Conservation (phyloP, 805 yeast species). For the Vanderwaltozyma tropicalis region DNA sequence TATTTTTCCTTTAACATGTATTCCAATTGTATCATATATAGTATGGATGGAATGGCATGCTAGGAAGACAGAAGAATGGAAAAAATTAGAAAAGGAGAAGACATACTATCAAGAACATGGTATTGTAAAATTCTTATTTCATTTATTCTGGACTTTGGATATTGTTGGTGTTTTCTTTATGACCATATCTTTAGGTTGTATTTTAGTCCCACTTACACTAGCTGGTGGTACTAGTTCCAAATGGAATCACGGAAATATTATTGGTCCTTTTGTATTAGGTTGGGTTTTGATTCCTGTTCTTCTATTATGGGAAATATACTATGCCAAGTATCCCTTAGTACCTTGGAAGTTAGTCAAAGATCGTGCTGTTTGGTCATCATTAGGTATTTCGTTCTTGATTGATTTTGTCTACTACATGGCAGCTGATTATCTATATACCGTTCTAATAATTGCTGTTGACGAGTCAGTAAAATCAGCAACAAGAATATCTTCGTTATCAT, state of each 20-base stretch:
- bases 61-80: slow-evolving; percentile 42
- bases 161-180: slow-evolving; percentile 49
- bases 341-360: slow-evolving; percentile 52
- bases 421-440: slow-evolving; percentile 57
- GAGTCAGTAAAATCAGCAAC: slow-evolving; percentile 53
- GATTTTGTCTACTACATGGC: slow-evolving; percentile 61
- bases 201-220: slow-evolving; percentile 62
- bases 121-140: slow-evolving; percentile 21
- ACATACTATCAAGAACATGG: slow-evolving; percentile 33
- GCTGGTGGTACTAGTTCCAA: slow-evolving; percentile 51
- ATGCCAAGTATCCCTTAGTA: slow-evolving; percentile 50
- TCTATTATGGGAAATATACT: slow-evolving; percentile 45
- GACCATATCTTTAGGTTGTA: slow-evolving; percentile 47
- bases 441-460: slow-evolving; percentile 51
- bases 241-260: slow-evolving; percentile 53
- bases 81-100: slow-evolving; percentile 31
- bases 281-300: slow-evolving; percentile 49
- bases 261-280: slow-evolving; percentile 65
- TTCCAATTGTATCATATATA: slow-evolving; percentile 49
- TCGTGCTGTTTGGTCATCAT: slow-evolving; percentile 68
- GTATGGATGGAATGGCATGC: slow-evolving; percentile 49
- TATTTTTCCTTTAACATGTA: slow-evolving; percentile 52
- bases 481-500: slow-evolving; percentile 48
- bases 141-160: slow-evolving; percentile 56
- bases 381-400: slow-evolving; percentile 45